Conservation (phyloP, 257 asterid species). For the Knoxia roxburghii region DNA sequence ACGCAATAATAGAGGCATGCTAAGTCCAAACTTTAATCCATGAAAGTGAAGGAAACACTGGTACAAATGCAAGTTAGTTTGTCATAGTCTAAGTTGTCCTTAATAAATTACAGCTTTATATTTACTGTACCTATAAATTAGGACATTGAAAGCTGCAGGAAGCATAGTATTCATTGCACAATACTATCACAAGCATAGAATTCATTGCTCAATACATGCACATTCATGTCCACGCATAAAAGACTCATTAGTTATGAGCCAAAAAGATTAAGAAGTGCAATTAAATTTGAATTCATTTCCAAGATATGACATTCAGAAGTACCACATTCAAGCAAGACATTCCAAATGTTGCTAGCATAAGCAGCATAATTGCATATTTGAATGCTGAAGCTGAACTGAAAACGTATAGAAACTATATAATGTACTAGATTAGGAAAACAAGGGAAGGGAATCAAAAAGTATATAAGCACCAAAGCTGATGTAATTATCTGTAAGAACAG, state of each 20-base stretch:
- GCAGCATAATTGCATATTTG: background rate
- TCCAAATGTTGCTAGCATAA: background rate
- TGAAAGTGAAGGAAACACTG: background rate
- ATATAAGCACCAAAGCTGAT: background rate
- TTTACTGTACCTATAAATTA: too few species aligned
- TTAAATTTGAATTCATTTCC: too few species aligned
- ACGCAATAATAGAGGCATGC: background rate
- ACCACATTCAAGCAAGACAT: background rate
- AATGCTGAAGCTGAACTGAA: too few species aligned
- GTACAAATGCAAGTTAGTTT: conserved; percentile 7
- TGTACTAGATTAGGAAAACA: too few species aligned
- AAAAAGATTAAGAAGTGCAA: too few species aligned
- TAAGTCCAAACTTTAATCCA: background rate
- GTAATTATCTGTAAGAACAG: background rate
- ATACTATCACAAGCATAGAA: background rate
- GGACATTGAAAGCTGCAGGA: background rate
- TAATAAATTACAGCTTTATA: too few species aligned
- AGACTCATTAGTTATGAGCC: too few species aligned
- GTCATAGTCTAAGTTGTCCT: too few species aligned
- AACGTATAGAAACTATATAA: too few species aligned
- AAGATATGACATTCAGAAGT: background rate
- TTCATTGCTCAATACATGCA: too few species aligned
- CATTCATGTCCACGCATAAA: too few species aligned
- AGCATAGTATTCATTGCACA: background rate
- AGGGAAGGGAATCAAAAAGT: background rate